Conservation (phyloP, 495 filamentous ascomycete genomes). For the Lophiostoma macrostomum region DNA sequence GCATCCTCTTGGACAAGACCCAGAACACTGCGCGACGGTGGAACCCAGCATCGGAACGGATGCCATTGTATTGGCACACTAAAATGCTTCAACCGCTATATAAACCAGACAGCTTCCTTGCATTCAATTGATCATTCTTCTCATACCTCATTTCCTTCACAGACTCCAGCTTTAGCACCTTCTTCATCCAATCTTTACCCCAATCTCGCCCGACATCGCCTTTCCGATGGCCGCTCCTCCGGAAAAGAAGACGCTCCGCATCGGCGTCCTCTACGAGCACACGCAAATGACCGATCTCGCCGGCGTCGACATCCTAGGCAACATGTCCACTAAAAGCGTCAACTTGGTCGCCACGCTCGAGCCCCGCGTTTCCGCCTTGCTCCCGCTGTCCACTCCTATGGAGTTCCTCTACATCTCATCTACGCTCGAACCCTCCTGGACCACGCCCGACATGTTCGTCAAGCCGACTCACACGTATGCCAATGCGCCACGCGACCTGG, state of each 20-base stretch:
- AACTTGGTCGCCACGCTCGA: not conserved
- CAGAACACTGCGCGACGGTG: too few species aligned
- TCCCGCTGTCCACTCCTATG: conserved; percentile 12
- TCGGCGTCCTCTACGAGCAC: conserved; percentile 30
- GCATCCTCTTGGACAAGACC: too few species aligned
- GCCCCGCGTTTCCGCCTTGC: not conserved
- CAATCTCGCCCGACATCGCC: too few species aligned
- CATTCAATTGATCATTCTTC: too few species aligned
- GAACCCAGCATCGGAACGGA: too few species aligned
- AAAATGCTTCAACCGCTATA: too few species aligned
- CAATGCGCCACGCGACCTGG: conserved; percentile 19
- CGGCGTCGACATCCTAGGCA: conserved; percentile 31
- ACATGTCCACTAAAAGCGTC: conserved; percentile 17
- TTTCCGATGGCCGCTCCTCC: too few species aligned
- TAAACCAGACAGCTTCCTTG: too few species aligned
- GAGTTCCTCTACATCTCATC: conserved; percentile 32
- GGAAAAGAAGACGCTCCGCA: conserved; percentile 17
- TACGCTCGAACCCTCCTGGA: conserved; percentile 13
- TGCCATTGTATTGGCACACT: too few species aligned
- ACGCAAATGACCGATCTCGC: conserved; percentile 29
- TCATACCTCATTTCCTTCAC: too few species aligned
- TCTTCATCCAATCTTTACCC: too few species aligned
- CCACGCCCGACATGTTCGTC: conserved; percentile 15
- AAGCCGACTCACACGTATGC: conserved; percentile 29
- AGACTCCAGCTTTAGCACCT: too few species aligned